phyloP scores from a whole-genome alignment of 257 asterid genomes.

The Solanum chmielewskii region DNA sequence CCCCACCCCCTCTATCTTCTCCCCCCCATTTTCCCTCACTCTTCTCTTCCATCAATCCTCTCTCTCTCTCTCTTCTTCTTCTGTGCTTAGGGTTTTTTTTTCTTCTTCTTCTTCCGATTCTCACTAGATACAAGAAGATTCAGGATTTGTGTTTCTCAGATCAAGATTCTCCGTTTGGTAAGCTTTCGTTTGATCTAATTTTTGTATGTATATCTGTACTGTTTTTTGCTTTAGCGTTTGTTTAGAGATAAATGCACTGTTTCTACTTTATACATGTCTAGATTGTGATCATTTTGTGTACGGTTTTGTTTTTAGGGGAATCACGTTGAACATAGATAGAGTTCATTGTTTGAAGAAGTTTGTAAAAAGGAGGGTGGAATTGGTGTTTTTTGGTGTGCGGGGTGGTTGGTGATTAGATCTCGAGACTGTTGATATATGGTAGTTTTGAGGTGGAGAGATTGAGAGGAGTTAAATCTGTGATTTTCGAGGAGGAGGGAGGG shows the following conservation, averaged over 20 bases:
- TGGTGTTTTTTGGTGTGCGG: neutral
- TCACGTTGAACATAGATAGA: neutral
- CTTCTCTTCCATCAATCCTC: constrained; percentile 11
- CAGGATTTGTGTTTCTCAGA: constrained; percentile 15
- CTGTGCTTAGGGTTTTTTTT: constrained; percentile 22
- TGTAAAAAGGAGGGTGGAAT: neutral
- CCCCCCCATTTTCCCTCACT: constrained; percentile 9
- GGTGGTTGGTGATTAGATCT: neutral
- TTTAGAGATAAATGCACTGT: neutral
- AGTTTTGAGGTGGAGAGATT: constrained; percentile 17
- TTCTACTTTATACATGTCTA: neutral
- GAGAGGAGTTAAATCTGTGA: constrained; percentile 1
- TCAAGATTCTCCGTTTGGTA: constrained; percentile 27
- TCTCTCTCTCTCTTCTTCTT: neutral
- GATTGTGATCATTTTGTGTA: neutral
- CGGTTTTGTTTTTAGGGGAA: neutral
- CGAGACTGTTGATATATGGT: constrained; percentile 2
- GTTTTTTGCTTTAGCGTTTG: neutral
- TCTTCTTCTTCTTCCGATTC: neutral
- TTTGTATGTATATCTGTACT: neutral
- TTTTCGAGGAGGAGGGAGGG: constrained; percentile 1
- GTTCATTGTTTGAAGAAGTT: neutral
- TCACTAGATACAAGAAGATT: constrained; percentile 1
- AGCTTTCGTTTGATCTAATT: constrained; percentile 23
- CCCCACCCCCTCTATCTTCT: neutral